Percentiles rank a stretch among this genome's conserved stretches.
These are phyloP conservation scores for Amoeboaphelidium protococcarum DNA, from an alignment of 371 early-diverging fungal species.

Conservation along the genomic window DNA sequence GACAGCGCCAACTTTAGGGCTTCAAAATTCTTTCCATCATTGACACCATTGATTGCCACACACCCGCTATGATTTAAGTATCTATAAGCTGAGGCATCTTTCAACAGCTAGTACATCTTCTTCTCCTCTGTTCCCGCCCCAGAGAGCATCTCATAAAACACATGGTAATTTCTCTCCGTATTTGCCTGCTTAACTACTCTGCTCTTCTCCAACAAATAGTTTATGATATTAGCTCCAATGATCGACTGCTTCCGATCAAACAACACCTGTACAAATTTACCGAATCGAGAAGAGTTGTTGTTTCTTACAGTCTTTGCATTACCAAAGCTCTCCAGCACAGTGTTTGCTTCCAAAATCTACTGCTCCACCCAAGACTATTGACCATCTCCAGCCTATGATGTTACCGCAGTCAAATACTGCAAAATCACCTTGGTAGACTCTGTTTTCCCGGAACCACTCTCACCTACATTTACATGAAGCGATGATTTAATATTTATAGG, in stretches of 20 bases:
- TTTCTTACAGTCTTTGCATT: conserved; percentile 99
- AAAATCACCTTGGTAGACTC: conserved; percentile 87
- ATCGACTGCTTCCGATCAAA: conserved; percentile 21
- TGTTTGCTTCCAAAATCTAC: conserved; percentile 26
- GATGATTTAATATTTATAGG: conserved; percentile 25
- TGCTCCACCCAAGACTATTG: conserved; percentile 17
- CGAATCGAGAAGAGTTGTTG: conserved; percentile 94
- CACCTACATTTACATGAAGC: not conserved
- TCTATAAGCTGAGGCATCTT: conserved; percentile 41
- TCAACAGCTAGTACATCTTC: conserved; percentile 37
- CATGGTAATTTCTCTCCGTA: conserved; percentile 91
- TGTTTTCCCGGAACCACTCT: conserved; percentile 79
- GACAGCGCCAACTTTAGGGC: conserved; percentile 55
- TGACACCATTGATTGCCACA: conserved; percentile 53
- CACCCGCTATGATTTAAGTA: conserved; percentile 64
- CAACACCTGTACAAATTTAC: conserved; percentile 85
- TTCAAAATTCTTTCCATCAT: conserved; percentile 72
- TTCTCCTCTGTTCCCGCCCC: conserved; percentile 54
- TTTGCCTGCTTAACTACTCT: conserved; percentile 79
- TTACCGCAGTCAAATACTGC: conserved; percentile 86
- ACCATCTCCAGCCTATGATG: conserved; percentile 26
- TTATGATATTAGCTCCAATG: conserved; percentile 81
- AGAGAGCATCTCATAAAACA: conserved; percentile 91
- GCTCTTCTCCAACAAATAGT: conserved; percentile 93
- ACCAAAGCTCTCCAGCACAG: conserved; percentile 65